These are phyloP conservation scores for Beauveria sp. DNA, from an alignment of 2,329 filamentous ascomycete species.

Conservation along the genomic window DNA sequence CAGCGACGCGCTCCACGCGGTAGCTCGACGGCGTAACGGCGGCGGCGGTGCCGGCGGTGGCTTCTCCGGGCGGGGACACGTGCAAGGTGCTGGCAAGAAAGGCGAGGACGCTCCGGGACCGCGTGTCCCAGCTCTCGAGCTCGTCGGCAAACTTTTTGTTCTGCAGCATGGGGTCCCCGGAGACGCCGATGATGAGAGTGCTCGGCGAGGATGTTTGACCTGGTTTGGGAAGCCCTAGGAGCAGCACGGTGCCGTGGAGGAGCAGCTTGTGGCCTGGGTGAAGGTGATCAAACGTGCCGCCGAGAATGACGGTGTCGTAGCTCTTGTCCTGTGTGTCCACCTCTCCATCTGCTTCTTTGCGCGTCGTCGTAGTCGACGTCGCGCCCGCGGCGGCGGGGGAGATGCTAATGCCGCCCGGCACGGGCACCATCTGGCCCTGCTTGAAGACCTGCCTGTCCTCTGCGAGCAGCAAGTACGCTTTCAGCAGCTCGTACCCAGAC, in stretches of 20 bases:
- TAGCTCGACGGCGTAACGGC: background rate
- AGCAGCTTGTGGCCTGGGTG: slow-evolving; percentile 95
- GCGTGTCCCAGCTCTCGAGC: slow-evolving; percentile 71
- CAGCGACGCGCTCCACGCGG: background rate
- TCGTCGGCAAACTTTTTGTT: slow-evolving; percentile 84
- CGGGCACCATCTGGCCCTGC: slow-evolving; percentile 41
- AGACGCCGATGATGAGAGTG: slow-evolving; percentile 74
- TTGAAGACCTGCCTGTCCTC: slow-evolving; percentile 39
- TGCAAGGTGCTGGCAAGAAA: slow-evolving; percentile 63
- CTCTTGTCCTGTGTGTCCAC: slow-evolving; percentile 4
- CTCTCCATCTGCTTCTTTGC: background rate
- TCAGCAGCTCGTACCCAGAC: slow-evolving; percentile 50
- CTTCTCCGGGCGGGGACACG: slow-evolving; percentile 26
- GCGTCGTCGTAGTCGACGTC: background rate
- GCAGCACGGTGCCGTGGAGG: slow-evolving; percentile 74
- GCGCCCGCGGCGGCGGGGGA: slow-evolving; percentile 5
- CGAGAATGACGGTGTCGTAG: slow-evolving; percentile 57
- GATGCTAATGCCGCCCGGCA: slow-evolving; percentile 46
- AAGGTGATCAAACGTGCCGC: slow-evolving; percentile 93
- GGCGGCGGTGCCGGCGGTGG: slow-evolving; percentile 11
- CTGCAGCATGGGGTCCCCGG: slow-evolving; percentile 74
- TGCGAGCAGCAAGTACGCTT: slow-evolving; percentile 37
- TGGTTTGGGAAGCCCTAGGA: slow-evolving; percentile 47
- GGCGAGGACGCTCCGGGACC: slow-evolving; percentile 59
- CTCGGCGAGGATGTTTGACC: slow-evolving; percentile 31